Conservation (phyloP, 139 green algal genomes). For the Nannochloris sp. region DNA sequence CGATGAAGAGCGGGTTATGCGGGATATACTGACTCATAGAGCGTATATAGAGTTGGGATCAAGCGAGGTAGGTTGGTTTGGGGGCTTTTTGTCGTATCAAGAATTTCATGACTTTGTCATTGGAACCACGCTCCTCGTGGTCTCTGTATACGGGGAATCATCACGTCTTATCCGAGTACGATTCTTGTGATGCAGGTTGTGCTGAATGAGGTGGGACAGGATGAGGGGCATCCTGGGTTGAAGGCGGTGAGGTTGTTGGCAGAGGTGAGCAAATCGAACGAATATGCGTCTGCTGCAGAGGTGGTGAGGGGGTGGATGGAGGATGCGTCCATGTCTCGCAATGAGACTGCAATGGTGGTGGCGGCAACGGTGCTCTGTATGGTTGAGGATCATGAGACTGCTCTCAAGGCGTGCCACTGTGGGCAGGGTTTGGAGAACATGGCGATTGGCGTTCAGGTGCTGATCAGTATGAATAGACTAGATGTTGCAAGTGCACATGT, state of each 20-base stretch:
- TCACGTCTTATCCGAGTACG: too few species aligned
- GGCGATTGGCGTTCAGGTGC: conserved; percentile 71
- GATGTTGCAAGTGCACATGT: conserved; percentile 81
- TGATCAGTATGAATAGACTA: conserved; percentile 81
- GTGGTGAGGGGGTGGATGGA: conserved; percentile 47
- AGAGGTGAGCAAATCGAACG: conserved; percentile 68
- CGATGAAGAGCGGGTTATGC: conserved; percentile 64
- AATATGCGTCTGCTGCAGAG: conserved; percentile 35
- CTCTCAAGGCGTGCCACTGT: conserved; percentile 77
- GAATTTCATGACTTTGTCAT: background rate
- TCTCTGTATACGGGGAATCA: too few species aligned
- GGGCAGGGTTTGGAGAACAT: conserved; percentile 67
- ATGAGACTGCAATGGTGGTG: conserved; percentile 72
- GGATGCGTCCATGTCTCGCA: conserved; percentile 62
- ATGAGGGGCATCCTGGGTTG: conserved; percentile 54
- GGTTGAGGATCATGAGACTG: conserved; percentile 87
- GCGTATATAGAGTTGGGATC: conserved; percentile 92
- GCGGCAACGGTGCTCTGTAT: conserved; percentile 63
- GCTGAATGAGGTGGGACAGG: conserved; percentile 74
- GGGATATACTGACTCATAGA: conserved; percentile 82
- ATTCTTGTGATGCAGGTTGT: conserved; percentile 63
- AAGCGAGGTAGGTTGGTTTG: conserved; percentile 62
- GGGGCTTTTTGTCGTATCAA: background rate
- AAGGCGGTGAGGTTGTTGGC: conserved; percentile 86
- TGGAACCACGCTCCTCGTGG: too few species aligned